Base-by-base conservation (phyloP, 352 stramenopile species). In the Pythium guiyangense region DNA sequence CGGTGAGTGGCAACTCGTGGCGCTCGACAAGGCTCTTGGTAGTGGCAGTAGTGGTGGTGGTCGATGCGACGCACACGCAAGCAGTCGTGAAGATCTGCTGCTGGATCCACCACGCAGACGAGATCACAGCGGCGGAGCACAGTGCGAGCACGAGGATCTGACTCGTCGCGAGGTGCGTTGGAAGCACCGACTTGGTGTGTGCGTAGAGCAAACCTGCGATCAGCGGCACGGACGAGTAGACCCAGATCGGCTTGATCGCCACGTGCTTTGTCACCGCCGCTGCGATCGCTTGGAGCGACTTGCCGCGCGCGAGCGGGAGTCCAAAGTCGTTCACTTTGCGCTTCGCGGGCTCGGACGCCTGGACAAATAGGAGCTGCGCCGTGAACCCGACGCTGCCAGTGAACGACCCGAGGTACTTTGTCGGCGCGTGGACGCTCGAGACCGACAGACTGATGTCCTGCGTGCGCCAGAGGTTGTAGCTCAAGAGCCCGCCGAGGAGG, bases 351-450 rank as follows among this genome's bases (percentile, higher is more conserved):
- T 70, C 70, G 0, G 66, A 64, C 11, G 73, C 73, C 22, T 74
- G 70, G 3, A 84, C 69, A 22, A 84, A 69, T 0, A 86, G 57
- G 1, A 84, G 46, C 40, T 84, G 73, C 0, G 75, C 73, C 1
- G 73, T 57, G 18, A 86, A 71, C 0, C 75, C 75, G 14, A 86
- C 62, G n/a, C 59, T 67, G 0, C 73, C 75, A 0, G 73, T 84
- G 34, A 82, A 74, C 2, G 73, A 79, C 1, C 75, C 75, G 54
- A 82, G 73, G 37, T 69, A 86, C 11, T 62, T 57, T 2, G 71
- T 76, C 37, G 62, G 49, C 31, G 40, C 49, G 42, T n/a, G 56
- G 18, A 26, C 22, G 46, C 40, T 45, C 40, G 49, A 15, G 37
- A 59, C 3, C 34, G 34, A 18, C 22, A 50, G 9, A n/a, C 31